Percentiles rank a stretch among this genome's conserved stretches.
These are phyloP conservation scores for Fusarium sp. DNA, from an alignment of 2,329 filamentous ascomycete species.

Conservation along the genomic window DNA sequence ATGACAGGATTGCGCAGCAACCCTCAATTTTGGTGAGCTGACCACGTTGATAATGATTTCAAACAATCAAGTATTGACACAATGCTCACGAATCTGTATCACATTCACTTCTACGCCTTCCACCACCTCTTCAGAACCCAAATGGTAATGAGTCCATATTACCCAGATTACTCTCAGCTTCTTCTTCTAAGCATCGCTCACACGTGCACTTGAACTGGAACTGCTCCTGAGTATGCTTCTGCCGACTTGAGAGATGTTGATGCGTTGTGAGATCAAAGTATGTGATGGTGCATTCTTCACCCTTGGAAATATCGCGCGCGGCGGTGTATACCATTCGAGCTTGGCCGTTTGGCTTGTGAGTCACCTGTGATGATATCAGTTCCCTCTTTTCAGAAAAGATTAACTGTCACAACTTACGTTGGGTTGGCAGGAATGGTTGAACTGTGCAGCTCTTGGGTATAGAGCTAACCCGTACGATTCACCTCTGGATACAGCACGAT, in stretches of 20 bases:
- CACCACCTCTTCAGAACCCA: not conserved
- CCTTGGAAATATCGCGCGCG: slow-evolving; percentile 38
- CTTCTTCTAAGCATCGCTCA: slow-evolving; percentile 41
- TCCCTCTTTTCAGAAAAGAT: fast-evolving
- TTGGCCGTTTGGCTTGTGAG: slow-evolving; percentile 41
- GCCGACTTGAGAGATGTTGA: slow-evolving; percentile 31
- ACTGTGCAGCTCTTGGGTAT: slow-evolving; percentile 46
- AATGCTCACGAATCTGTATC: not conserved
- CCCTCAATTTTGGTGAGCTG: too few relatives aligned
- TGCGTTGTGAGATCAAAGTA: slow-evolving; percentile 44
- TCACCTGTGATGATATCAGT: slow-evolving; percentile 32
- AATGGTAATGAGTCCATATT: slow-evolving; percentile 40
- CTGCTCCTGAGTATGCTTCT: slow-evolving; percentile 31
- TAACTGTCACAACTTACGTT: slow-evolving; percentile 36
- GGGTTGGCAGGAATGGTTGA: slow-evolving; percentile 47
- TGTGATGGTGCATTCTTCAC: slow-evolving; percentile 45
- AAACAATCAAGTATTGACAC: too few relatives aligned
- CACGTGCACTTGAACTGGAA: slow-evolving; percentile 45
- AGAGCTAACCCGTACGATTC: slow-evolving; percentile 43
- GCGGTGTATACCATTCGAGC: slow-evolving; percentile 45
- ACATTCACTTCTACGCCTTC: not conserved
- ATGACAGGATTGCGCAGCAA: too few relatives aligned
- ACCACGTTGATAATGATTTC: too few relatives aligned
- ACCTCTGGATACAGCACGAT: slow-evolving; percentile 30
- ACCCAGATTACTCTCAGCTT: slow-evolving; percentile 37